phyloP scores from a whole-genome alignment of 441 rosid species.

The Populus hybrid region DNA sequence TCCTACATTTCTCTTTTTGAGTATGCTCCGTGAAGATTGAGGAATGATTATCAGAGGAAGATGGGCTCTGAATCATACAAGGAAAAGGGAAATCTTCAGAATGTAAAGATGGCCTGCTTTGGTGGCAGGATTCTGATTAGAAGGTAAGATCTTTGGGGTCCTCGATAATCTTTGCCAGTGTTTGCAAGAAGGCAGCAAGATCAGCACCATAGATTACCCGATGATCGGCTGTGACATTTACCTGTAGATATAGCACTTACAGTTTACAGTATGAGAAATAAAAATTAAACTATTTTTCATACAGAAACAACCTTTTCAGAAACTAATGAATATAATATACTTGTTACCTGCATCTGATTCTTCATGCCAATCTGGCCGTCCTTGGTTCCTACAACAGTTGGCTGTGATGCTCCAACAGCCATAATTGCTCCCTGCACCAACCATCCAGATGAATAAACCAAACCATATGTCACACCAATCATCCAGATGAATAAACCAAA shows the following conservation, averaged over 20 bases:
- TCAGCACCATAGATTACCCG: conserved; percentile 44
- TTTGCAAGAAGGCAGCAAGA: no score
- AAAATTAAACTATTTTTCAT: not conserved
- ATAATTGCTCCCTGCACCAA: conserved; percentile 85
- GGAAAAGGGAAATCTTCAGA: no score
- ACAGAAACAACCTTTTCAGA: not conserved
- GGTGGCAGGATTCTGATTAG: no score
- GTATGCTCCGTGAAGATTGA: no score
- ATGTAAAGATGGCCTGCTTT: no score
- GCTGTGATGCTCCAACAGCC: conserved; percentile 95
- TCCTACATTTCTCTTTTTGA: no score
- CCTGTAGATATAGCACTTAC: conserved; percentile 42
- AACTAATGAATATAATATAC: not conserved
- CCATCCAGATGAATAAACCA: conserved; percentile 13
- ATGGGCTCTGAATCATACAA: no score
- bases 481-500: no score
- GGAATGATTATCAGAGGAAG: no score
- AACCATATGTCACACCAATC: not conserved
- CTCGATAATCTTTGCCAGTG: no score
- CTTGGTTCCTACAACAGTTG: conserved; percentile 75
- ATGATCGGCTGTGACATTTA: conserved; percentile 89
- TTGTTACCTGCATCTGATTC: conserved; percentile 87
- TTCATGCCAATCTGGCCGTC: conserved; percentile 86
- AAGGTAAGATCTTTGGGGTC: no score
- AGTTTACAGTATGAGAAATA: not conserved